Conservation (phyloP, 2,329 filamentous ascomycete species). For the Trichoderma atroviride region DNA sequence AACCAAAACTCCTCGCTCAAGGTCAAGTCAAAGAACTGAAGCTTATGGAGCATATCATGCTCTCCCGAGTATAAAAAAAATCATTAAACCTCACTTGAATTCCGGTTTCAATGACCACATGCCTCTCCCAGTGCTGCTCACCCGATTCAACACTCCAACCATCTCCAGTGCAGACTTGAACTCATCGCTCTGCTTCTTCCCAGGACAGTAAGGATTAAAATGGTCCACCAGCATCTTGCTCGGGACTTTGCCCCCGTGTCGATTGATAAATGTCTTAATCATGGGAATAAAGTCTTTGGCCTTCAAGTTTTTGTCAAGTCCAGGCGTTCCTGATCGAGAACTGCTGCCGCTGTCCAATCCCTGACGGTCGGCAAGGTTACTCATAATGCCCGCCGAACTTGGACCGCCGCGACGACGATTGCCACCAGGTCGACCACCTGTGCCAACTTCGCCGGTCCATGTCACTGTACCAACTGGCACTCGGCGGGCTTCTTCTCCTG, state of each 20-base stretch:
- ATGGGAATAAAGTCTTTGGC: slow-evolving; percentile 67
- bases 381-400: slow-evolving; percentile 57
- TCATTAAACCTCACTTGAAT: slow-evolving; percentile 31
- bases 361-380: slow-evolving; percentile 61
- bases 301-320: slow-evolving; percentile 45
- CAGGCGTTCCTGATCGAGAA: slow-evolving; percentile 52
- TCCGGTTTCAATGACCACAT: slow-evolving; percentile 56
- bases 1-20: slow-evolving; percentile 1
- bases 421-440: slow-evolving; percentile 69
- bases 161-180: slow-evolving; percentile 80
- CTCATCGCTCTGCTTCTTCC: slow-evolving; percentile 68
- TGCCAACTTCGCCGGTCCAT: slow-evolving; percentile 87
- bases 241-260: slow-evolving; percentile 76
- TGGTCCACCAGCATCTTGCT: slow-evolving; percentile 88
- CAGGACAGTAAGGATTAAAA: slow-evolving; percentile 75
- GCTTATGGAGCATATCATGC: slow-evolving; percentile 21
- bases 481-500: slow-evolving; percentile 70
- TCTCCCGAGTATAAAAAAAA: neutral
- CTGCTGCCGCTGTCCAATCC: slow-evolving; percentile 49
- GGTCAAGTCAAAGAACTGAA: neutral
- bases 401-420: slow-evolving; percentile 55
- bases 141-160: slow-evolving; percentile 72
- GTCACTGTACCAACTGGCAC: slow-evolving; percentile 85
- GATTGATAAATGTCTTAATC: slow-evolving; percentile 77
- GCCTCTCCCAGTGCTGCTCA: slow-evolving; percentile 54